These are phyloP conservation scores for Amanita fuliginea DNA, from an alignment of 768 basidiomycete species.

Conservation along the genomic window DNA sequence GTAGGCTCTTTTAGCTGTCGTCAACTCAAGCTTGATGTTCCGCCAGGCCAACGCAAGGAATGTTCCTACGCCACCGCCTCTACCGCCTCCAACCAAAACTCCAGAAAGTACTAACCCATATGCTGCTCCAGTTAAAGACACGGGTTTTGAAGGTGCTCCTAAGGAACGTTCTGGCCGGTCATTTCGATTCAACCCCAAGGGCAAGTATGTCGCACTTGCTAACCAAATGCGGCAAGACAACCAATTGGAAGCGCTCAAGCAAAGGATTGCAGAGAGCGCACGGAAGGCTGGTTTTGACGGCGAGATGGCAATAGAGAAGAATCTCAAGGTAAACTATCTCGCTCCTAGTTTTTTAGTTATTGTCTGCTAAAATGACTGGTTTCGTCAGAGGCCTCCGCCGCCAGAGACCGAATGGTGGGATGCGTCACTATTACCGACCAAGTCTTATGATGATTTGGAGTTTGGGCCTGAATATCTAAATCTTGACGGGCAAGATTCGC, in stretches of 20 bases:
- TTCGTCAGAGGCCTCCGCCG: constrained; percentile 62
- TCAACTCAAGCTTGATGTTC: not conserved
- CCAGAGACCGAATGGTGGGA: constrained; percentile 99
- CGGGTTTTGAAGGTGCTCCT: constrained; percentile 63
- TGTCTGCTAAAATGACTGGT: not conserved
- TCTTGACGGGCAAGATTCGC: constrained; percentile 56
- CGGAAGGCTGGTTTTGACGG: constrained; percentile 89
- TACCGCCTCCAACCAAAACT: constrained; percentile 25
- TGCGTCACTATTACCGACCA: constrained; percentile 67
- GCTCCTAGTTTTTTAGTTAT: not conserved
- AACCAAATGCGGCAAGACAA: constrained; percentile 63
- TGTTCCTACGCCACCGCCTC: constrained; percentile 48
- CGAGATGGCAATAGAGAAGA: constrained; percentile 89
- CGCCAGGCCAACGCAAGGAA: constrained; percentile 68
- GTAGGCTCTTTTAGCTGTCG: constrained; percentile 24
- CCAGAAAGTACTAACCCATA: constrained; percentile 68
- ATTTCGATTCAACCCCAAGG: constrained; percentile 86
- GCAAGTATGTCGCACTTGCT: constrained; percentile 74
- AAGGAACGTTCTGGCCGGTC: constrained; percentile 57
- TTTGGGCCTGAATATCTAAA: constrained; percentile 46
- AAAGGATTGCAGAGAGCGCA: constrained; percentile 86
- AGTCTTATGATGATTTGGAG: constrained; percentile 67
- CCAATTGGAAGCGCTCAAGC: constrained; percentile 85
- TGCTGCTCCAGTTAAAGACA: constrained; percentile 47
- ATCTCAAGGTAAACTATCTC: constrained; percentile 56